Percentiles rank a stretch among this genome's conserved stretches.
Conservation (phyloP, 257 asterid species). For the Solanum chiquidenum region DNA sequence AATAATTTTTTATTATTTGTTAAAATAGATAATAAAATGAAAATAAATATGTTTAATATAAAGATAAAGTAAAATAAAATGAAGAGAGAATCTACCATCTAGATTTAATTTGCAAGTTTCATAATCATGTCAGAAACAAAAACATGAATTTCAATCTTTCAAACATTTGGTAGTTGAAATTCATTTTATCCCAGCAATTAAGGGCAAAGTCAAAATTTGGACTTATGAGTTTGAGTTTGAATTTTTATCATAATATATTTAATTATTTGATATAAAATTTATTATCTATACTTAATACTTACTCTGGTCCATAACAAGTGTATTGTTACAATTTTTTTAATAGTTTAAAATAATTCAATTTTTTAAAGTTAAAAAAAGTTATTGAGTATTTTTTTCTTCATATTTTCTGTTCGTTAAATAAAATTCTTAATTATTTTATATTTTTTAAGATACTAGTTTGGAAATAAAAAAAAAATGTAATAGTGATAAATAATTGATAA, state of each 20-base stretch:
- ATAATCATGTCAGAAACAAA: not conserved
- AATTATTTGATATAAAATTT: not conserved
- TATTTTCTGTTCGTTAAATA: too few relatives aligned
- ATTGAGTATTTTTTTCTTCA: not conserved
- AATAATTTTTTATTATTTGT: too few relatives aligned
- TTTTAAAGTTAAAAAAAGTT: too few relatives aligned
- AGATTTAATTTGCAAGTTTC: not conserved
- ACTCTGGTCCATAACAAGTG: not conserved
- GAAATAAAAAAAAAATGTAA: not conserved
- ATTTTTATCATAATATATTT: not conserved
- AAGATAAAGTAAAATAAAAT: too few relatives aligned
- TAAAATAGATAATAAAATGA: not conserved
- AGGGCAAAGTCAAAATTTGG: not conserved
- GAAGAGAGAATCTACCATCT: not conserved
- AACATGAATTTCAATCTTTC: not conserved
- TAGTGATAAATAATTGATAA: not conserved
- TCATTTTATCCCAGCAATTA: not conserved
- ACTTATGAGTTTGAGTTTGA: not conserved
- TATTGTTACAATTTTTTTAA: not conserved
- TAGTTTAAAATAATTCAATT: too few relatives aligned
- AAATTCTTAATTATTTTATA: too few relatives aligned
- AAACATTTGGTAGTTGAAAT: not conserved
- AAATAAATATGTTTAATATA: not conserved
- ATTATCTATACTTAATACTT: not conserved
- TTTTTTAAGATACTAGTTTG: not conserved